Percentiles rank a stretch among this genome's conserved stretches.
phyloP scores from a whole-genome alignment of 2,329 filamentous ascomycete species.

The Aspergillus ruber region DNA sequence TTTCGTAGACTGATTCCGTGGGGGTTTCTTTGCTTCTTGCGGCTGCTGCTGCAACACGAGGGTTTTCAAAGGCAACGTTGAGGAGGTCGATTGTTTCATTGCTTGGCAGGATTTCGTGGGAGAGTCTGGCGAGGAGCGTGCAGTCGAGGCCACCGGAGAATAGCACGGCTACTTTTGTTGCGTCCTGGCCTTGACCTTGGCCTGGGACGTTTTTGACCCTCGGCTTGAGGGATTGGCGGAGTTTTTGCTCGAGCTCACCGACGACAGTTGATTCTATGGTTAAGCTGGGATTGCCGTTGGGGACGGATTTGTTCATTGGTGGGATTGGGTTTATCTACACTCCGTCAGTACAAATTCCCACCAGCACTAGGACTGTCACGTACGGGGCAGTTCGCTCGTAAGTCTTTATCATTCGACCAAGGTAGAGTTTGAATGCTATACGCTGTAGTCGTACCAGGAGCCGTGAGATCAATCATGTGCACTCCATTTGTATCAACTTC shows the following conservation, averaged over 20 bases:
- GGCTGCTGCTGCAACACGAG: constrained; percentile 56
- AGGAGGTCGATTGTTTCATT: constrained; percentile 74
- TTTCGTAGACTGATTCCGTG: constrained; percentile 56
- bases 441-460: constrained; percentile 4
- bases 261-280: constrained; percentile 47
- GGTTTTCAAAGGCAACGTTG: constrained; percentile 97
- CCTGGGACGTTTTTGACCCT: constrained; percentile 61
- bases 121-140: constrained; percentile 73
- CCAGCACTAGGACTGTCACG: constrained; percentile 3
- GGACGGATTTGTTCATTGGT: constrained; percentile 36
- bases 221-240: constrained; percentile 57
- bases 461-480: constrained; percentile 57
- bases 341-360: neutral
- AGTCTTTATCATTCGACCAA: constrained; percentile 18
- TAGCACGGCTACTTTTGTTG: constrained; percentile 60
- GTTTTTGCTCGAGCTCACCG: constrained; percentile 45
- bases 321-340: constrained; percentile 38
- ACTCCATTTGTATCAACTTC: constrained; percentile 84
- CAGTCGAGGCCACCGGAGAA: constrained; percentile 96
- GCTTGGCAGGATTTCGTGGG: constrained; percentile 66
- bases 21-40: constrained; percentile 34
- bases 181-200: constrained; percentile 17
- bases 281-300: constrained; percentile 23
- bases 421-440: constrained; percentile 20
- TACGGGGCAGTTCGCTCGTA: constrained; percentile 18